These are phyloP conservation scores for Microdochium bolleyi DNA, from an alignment of 2,329 filamentous ascomycete genomes.

Conservation along the genomic window DNA sequence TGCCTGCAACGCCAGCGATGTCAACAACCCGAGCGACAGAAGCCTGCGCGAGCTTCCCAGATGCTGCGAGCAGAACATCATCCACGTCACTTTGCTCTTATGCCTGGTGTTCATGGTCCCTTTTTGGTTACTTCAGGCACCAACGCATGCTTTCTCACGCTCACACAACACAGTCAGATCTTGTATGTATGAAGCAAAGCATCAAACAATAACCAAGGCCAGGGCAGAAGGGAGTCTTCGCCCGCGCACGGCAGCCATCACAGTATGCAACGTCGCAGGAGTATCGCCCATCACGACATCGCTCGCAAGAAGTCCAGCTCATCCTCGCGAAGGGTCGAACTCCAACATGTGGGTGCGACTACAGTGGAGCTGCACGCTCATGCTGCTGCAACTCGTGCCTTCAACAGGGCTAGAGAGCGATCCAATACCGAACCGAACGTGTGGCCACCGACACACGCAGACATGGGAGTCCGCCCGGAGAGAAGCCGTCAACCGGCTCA, in stretches of 20 bases:
- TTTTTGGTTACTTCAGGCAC: no score
- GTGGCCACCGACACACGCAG: slow-evolving; percentile 22
- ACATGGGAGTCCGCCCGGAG: slow-evolving; percentile 3
- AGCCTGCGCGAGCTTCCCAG: no score
- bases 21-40: no score
- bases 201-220: not conserved
- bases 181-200: not conserved
- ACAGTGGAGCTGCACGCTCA: slow-evolving; percentile 51
- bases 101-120: no score
- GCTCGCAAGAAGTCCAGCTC: slow-evolving; percentile 46
- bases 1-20: no score
- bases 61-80: no score
- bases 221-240: not conserved
- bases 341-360: slow-evolving; percentile 40
- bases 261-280: slow-evolving; percentile 42
- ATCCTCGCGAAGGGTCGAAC: slow-evolving; percentile 35
- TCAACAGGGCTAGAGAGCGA: slow-evolving; percentile 38
- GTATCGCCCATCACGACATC: slow-evolving; percentile 34
- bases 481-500: slow-evolving; percentile 1
- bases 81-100: no score
- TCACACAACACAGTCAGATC: no score
- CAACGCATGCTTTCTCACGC: no score
- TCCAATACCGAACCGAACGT: slow-evolving; percentile 22
- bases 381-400: slow-evolving; percentile 54
- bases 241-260: not conserved